Evolutionary conservation across 2,329 filamentous ascomycete genomes (phyloP).

Genomic region (Cladosporium sp.): DNA sequence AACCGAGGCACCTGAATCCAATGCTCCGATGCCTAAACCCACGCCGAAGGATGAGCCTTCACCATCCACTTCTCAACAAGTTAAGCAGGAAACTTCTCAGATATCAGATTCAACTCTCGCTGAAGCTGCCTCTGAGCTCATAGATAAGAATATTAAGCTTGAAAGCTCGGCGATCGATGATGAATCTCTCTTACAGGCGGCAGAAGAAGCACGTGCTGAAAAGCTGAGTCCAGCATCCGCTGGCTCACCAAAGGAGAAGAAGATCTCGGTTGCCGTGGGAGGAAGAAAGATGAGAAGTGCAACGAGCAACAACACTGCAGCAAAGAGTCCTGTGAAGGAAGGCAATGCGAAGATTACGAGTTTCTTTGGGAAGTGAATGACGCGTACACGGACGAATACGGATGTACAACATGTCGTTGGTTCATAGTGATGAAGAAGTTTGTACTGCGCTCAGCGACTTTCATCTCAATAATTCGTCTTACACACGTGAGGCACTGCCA

Average conservation of each 20-base stretch:
- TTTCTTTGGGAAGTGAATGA: conserved; percentile 56
- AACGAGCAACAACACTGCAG: conserved; percentile 54
- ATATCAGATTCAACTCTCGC: conserved; percentile 2
- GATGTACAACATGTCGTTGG: neutral
- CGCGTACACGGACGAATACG: neutral
- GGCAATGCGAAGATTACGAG: conserved; percentile 59
- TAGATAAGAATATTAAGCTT: conserved; percentile 48
- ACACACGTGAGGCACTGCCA: neutral
- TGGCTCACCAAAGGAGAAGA: conserved; percentile 16
- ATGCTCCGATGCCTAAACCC: conserved; percentile 50
- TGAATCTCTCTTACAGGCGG: conserved; percentile 28
- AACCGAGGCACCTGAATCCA: conserved; percentile 51
- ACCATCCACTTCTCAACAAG: neutral
- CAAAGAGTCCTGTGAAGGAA: conserved; percentile 49
- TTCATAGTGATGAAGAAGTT: neutral
- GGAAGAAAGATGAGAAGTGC: conserved; percentile 55
- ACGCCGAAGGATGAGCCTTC: neutral
- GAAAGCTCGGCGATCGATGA: conserved; percentile 43
- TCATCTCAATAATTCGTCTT: neutral
- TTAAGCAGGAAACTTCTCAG: conserved; percentile 6
- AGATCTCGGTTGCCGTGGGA: conserved; percentile 15
- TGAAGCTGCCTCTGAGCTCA: conserved; percentile 1
- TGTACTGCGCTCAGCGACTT: neutral
- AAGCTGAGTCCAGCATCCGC: conserved; percentile 21
- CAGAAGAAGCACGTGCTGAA: neutral